Evolutionary conservation across 139 green algal genomes (phyloP).

Genomic region (Tetraselmis chui): DNA sequence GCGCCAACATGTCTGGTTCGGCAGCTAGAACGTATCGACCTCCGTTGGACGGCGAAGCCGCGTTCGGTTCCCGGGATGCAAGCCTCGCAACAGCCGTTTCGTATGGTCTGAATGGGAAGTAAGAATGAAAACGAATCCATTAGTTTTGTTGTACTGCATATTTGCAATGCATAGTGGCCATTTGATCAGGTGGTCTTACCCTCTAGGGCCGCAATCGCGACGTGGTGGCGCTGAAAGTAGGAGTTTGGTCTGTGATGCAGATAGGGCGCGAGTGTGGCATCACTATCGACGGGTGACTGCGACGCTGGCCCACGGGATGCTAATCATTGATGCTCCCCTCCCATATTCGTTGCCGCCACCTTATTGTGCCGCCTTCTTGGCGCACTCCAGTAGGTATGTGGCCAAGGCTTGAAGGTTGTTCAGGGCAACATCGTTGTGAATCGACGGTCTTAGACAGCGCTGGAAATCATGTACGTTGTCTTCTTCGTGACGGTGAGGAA

Average conservation of each 20-base stretch:
- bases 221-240: neutral
- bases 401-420: too few relatives aligned
- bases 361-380: too few relatives aligned
- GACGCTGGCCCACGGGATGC: too few relatives aligned
- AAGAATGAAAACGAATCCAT: neutral
- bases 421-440: too few relatives aligned
- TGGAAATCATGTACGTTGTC: too few relatives aligned
- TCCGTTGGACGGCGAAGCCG: slow-evolving; percentile 32
- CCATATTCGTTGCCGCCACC: too few relatives aligned
- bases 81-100: neutral
- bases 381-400: too few relatives aligned
- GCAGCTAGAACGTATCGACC: slow-evolving; percentile 59
- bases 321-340: too few relatives aligned
- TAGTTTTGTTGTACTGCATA: neutral
- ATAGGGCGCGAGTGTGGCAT: too few relatives aligned
- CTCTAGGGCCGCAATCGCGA: neutral
- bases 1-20: slow-evolving; percentile 62
- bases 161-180: neutral
- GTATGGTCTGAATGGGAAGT: neutral
- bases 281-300: too few relatives aligned
- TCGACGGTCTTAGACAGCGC: too few relatives aligned
- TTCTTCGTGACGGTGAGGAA: too few relatives aligned
- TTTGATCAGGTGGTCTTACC: neutral
- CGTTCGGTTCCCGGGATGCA: neutral
- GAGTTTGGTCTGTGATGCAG: neutral